Base-by-base conservation (phyloP, 495 filamentous ascomycete genomes). In the Aspergillus baeticus region DNA sequence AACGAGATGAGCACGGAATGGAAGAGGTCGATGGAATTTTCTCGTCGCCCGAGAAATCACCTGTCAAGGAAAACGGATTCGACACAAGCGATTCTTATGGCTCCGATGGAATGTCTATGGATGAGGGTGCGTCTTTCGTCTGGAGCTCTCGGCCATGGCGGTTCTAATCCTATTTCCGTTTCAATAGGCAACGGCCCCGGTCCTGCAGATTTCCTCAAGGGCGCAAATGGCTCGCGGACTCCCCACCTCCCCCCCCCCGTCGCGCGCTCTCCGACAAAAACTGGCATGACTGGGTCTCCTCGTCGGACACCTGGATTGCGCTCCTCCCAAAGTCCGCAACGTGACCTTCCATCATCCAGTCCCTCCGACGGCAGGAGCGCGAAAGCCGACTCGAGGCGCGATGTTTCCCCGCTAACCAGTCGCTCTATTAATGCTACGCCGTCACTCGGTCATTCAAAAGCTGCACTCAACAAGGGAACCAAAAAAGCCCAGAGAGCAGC, bases 1-100 rank as follows among this genome's bases (percentile, higher is more conserved):
- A 87, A 49, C 87, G 91, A 72, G 91, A 98, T 73, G 94, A 92
- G 66, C 76, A 96, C 79, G 94, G 95, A 69, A 82, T 98, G 72
- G 91, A 98, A 69, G 84, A 85, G 33, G 79, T 96, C 50, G 87
- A 90, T 21, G 81, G 80, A 45, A 83, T 96, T 60, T 98, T 96
- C 71, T 96, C 92, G 3, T 96, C 93, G 10, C 92, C 93, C 26
- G 84, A 80, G 52, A 89, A 87, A 57, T 77, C 83, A 15, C 75
- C 77, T 48, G 59, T 76, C 11, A 69, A 71, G 58, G 63, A 65
- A 29, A 73, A 75, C 56, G 72, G 69, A 8, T 65, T 73, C 47
- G 53, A 65, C 33, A 54, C 49, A 18, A 58, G 63, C 36, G 69
- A 74, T 6, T 70, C 69, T 5, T 60, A 61, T 26, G 72, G 76